These are phyloP conservation scores for Diaporthe helianthi DNA, from an alignment of 2,329 filamentous ascomycete species.

Conservation along the genomic window DNA sequence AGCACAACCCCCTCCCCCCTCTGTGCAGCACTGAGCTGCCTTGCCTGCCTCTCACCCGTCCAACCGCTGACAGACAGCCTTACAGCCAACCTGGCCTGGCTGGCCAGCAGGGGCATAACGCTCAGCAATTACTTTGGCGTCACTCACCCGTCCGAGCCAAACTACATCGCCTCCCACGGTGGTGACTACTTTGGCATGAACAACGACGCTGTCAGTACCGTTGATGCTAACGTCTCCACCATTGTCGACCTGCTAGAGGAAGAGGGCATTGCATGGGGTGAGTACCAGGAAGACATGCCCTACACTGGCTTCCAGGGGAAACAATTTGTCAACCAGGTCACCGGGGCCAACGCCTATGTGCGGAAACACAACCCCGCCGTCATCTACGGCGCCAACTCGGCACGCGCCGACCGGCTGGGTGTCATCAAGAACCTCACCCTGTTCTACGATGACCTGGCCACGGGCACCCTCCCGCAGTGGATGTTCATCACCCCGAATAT, in stretches of 20 bases:
- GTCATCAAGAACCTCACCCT: conserved; percentile 77
- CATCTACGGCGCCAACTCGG: conserved; percentile 70
- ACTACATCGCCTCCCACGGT: conserved; percentile 73
- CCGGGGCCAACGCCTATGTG: conserved; percentile 76
- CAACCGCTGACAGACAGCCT: conserved; percentile 20
- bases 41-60: no score
- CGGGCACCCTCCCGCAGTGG: conserved; percentile 72
- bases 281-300: conserved; percentile 81
- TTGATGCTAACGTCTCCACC: conserved; percentile 68
- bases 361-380: conserved; percentile 80
- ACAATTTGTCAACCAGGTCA: conserved; percentile 69
- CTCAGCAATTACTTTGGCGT: conserved; percentile 66
- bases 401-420: conserved; percentile 64
- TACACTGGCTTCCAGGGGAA: conserved; percentile 75
- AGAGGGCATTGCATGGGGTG: conserved; percentile 69
- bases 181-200: conserved; percentile 79
- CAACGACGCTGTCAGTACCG: conserved; percentile 68
- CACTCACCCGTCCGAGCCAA: conserved; percentile 78
- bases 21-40: not conserved
- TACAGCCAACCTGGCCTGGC: conserved; percentile 58
- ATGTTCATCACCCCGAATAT: conserved; percentile 77
- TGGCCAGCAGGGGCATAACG: conserved; percentile 68
- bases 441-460: conserved; percentile 72
- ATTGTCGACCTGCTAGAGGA: conserved; percentile 73
- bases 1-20: conserved; percentile 40